Conservation (phyloP, 2,329 filamentous ascomycete genomes). For the Colletotrichum neosansevieriae region DNA sequence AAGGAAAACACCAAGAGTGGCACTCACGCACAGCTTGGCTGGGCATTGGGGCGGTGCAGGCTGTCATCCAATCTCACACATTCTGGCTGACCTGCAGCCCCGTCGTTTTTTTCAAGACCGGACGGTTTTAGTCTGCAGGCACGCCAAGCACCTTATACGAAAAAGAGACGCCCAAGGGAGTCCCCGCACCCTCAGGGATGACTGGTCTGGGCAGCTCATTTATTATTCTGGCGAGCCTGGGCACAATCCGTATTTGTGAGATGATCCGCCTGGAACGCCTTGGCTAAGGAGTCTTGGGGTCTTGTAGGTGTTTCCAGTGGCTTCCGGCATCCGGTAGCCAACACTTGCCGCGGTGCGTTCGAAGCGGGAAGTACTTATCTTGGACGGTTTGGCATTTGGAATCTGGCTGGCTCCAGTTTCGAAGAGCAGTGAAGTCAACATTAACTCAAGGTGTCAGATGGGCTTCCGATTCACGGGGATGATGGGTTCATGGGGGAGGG, state of each 20-base stretch:
- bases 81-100: neutral
- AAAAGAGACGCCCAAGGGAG: constrained; percentile 16
- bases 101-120: neutral
- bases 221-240: constrained; percentile 35
- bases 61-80: constrained; percentile 36
- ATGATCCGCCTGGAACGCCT: constrained; percentile 23
- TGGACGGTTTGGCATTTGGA: neutral
- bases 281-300: constrained; percentile 19
- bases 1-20: constrained; percentile 21
- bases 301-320: constrained; percentile 4
- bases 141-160: constrained; percentile 35
- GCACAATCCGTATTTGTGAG: constrained; percentile 23
- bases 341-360: neutral
- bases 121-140: constrained; percentile 8
- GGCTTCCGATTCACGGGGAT: neutral
- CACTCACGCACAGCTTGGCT: constrained; percentile 33
- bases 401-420: neutral
- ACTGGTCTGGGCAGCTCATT: constrained; percentile 31
- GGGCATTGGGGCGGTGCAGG: constrained; percentile 38
- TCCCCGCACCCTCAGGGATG: constrained; percentile 19
- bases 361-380: neutral
- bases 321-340: constrained; percentile 11
- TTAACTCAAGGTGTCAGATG: constrained; percentile 3
- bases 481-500: neutral
- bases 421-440: constrained; percentile 4